Base-by-base conservation (phyloP, 2,329 filamentous ascomycete genomes). In the Colletotrichum theobromicola region DNA sequence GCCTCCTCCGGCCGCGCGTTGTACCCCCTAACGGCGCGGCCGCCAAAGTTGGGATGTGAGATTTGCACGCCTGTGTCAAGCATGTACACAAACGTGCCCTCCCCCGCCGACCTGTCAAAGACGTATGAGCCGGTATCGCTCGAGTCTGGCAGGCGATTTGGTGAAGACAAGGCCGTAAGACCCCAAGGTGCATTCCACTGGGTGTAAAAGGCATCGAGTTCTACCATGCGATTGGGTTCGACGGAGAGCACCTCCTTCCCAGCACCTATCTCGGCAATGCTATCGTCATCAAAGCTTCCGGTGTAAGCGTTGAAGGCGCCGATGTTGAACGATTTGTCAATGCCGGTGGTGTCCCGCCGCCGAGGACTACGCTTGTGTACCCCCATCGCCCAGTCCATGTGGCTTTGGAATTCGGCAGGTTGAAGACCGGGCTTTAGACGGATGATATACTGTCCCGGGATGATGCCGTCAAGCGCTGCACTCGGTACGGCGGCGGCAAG, bases 231-330 rank as follows among this genome's bases (percentile, higher is more conserved):
- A 35, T 84, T 82, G 7, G 81, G 79, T 72, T 84, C 83, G 58
- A 84, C 78, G 9, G 78, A 67, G 16, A 53, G 18, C 18, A 85
- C 81, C 77, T 83, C 79, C 12, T 79, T 79, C 77, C 77, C 82
- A 30, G 77, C 80, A 71, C 80, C 82, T 74, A 88, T 85, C 75
- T 83, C 80, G 57, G 80, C 80, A 37, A 85, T 81, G 32, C 81
- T 87, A 50, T 80, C 81, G 15, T 83, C 82, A 76, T 88, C 86
- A 74, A 89, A 87, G 32, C 84, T 81, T 21, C 84, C 85, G 9
- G 83, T 79, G 60, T 87, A 87, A 24, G 80, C 85, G 63, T 84
- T 84, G 79, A 85, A 87, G 61, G 81, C 79, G 53, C 82, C 78
- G 30, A 74, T 70, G 53, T 80, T 80, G 79, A 84, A 88, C 16